Percentiles rank a stretch among this genome's conserved stretches.
Evolutionary conservation across 257 asterid genomes (phyloP).

Genomic region (Solanum okadae): DNA sequence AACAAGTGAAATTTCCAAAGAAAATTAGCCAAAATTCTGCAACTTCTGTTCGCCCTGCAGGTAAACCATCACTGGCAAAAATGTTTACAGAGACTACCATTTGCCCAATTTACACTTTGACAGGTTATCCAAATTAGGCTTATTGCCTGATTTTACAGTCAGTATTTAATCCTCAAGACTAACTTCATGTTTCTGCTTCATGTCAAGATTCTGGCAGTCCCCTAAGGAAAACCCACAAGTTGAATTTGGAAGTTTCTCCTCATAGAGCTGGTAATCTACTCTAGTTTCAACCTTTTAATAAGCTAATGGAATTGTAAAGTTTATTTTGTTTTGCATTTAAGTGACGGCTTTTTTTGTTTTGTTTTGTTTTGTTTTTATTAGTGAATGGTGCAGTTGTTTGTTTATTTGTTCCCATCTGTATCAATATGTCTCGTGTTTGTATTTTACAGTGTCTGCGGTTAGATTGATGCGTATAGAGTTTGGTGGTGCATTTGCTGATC

Average conservation of each 20-base stretch:
- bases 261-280: conserved; percentile 81
- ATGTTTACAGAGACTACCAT: background rate
- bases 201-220: conserved; percentile 27
- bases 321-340: background rate
- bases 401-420: background rate
- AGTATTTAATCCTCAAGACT: background rate
- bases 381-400: background rate
- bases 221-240: conserved; percentile 27
- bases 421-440: background rate
- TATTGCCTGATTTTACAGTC: background rate
- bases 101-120: background rate
- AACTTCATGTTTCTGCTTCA: background rate
- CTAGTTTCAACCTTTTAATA: background rate
- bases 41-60: conserved; percentile 13
- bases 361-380: too few relatives aligned
- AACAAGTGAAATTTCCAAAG: conserved; percentile 7
- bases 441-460: conserved; percentile 66
- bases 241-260: conserved; percentile 74
- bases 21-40: conserved; percentile 11
- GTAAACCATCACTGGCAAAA: background rate
- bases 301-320: background rate
- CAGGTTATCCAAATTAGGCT: background rate
- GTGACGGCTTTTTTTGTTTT: background rate
- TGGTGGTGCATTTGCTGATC: conserved; percentile 95
- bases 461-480: conserved; percentile 87